Evolutionary conservation across 495 filamentous ascomycete genomes (phyloP).

Genomic region (Aspergillus conjunctus): DNA sequence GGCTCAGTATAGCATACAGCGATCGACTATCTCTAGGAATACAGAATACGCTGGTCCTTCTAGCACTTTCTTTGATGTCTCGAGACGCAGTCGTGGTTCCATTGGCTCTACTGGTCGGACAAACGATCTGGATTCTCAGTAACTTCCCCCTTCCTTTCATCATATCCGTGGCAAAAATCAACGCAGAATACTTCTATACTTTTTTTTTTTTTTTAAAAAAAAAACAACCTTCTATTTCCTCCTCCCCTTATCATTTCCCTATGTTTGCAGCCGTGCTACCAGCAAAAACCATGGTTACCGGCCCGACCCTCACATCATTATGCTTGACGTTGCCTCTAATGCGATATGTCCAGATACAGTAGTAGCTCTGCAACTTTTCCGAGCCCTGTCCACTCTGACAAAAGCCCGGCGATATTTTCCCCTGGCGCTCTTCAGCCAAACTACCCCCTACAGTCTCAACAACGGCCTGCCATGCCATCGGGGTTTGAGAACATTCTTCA

Average conservation of each 20-base stretch:
- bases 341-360: slow-evolving; percentile 29
- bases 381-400: slow-evolving; percentile 42
- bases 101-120: slow-evolving; percentile 31
- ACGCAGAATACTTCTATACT: neutral
- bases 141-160: slow-evolving; percentile 34
- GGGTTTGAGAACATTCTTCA: slow-evolving; percentile 49
- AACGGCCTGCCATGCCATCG: slow-evolving; percentile 36
- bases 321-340: slow-evolving; percentile 21
- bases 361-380: slow-evolving; percentile 36
- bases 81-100: slow-evolving; percentile 32
- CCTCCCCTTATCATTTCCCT: neutral
- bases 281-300: neutral
- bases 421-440: slow-evolving; percentile 19
- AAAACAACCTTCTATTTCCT: neutral
- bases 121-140: slow-evolving; percentile 46
- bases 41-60: slow-evolving; percentile 26
- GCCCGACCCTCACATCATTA: neutral
- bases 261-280: neutral
- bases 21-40: slow-evolving; percentile 24
- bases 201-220: too few relatives aligned
- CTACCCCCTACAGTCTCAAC: slow-evolving; percentile 17
- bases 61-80: slow-evolving; percentile 30
- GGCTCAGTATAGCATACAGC: slow-evolving; percentile 26
- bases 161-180: slow-evolving; percentile 2
- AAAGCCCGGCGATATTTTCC: slow-evolving; percentile 27